Base-by-base conservation (phyloP, 768 basidiomycete genomes). In the Amanita muscaria region DNA sequence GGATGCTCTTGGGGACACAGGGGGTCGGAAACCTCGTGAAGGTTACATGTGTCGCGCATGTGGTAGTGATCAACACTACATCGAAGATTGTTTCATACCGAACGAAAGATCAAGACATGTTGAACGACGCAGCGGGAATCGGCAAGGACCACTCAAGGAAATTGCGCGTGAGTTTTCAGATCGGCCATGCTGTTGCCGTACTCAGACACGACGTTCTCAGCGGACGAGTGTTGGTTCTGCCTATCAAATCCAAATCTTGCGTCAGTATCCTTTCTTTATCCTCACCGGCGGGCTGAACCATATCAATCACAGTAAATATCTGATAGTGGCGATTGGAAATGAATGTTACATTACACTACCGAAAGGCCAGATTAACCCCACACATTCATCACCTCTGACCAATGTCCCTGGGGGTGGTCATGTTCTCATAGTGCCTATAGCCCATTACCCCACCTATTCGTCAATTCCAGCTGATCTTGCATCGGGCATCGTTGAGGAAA, bases 161-260 rank as follows among this genome's bases (percentile, higher is more conserved):
- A 88, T 93, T 44, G 76, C 70, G 47, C 85, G 88, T 90, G 56
- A 54, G 84, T 68, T 25, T 11, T 29, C 5, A 6, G 6, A 29
- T 37, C 35, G n/a, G 29, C 30, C 42, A 23, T n/a, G 34, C 16
- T 41, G 19, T 30, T 38, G 32, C 35, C 44, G 30, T 52, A 24
- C 16, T 46, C 22, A 44, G 31, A 37, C 23, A 18, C 6, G 32
- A 7, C 19, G 45, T 47, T 21, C 51, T 37, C 57, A 89, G 88
- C 90, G 52, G 87, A 87, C 45, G 88, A 92, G 60, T 97, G 94
- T 63, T 98, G 94, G 94, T 98, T 99, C 67, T 99, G 96, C 61
- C 63, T 99, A 42, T 93, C 90, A 32, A 97, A 97, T 58, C 93
- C 94, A 1, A 82, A 79, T 53, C 70, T 98, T 30, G 83, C 88